Conservation (phyloP, 2,329 filamentous ascomycete genomes). For the Paecilomyces variotii region DNA sequence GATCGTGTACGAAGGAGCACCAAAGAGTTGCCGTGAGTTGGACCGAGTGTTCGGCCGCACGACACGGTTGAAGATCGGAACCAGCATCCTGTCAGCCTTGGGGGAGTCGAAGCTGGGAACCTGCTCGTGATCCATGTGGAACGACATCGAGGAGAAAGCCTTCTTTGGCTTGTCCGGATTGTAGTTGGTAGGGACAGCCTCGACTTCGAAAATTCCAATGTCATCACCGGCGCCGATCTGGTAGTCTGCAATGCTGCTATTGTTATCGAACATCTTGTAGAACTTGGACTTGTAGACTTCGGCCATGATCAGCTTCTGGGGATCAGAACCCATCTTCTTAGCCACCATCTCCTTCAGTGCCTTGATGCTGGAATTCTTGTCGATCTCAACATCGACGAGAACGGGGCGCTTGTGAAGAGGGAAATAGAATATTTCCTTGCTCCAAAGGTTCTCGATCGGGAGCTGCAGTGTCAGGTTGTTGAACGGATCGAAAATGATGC, state of each 20-base stretch:
- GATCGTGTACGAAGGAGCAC: conserved; percentile 55
- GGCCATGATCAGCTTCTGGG: conserved; percentile 61
- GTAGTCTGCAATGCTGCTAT: conserved; percentile 59
- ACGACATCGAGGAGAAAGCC: conserved; percentile 19
- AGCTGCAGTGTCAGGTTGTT: conserved; percentile 88
- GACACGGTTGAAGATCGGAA: conserved; percentile 41
- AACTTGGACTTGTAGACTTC: conserved; percentile 80
- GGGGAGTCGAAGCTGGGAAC: conserved; percentile 35
- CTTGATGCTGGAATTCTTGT: conserved; percentile 56
- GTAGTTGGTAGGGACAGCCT: conserved; percentile 70
- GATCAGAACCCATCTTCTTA: conserved; percentile 43
- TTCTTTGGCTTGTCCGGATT: conserved; percentile 48
- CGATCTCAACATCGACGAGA: conserved; percentile 66
- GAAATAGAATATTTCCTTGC: conserved; percentile 65
- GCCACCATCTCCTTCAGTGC: conserved; percentile 45
- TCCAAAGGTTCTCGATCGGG: conserved; percentile 78
- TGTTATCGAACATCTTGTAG: conserved; percentile 77
- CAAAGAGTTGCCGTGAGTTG: conserved; percentile 28
- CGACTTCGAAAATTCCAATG: conserved; percentile 68
- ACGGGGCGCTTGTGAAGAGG: conserved; percentile 66
- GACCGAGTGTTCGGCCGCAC: conserved; percentile 17
- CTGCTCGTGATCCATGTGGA: conserved; percentile 30
- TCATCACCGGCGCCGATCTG: conserved; percentile 56
- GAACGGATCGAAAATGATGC: conserved; percentile 97
- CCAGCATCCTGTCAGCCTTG: conserved; percentile 37